Percentiles rank a stretch among this genome's conserved stretches.
These are phyloP conservation scores for Alternaria longipes DNA, from an alignment of 2,329 filamentous ascomycete species.

Conservation along the genomic window DNA sequence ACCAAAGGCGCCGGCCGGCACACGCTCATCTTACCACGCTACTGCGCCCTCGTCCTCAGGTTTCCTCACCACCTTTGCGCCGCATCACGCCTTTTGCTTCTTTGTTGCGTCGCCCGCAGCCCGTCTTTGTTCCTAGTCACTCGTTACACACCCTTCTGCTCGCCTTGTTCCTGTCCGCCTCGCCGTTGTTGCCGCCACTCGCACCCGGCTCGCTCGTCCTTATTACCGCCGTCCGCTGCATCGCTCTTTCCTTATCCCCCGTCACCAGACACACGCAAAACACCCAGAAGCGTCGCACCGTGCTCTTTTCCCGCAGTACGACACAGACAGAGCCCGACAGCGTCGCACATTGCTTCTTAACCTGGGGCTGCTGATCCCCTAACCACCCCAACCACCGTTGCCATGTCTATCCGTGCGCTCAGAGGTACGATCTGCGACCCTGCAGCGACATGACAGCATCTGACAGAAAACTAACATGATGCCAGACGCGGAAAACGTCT, in stretches of 20 bases:
- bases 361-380: constrained; percentile 24
- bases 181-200: background rate
- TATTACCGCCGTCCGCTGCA: constrained; percentile 14
- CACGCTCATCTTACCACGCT: constrained; percentile 21
- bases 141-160: constrained; percentile 20
- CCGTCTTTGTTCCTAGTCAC: constrained; percentile 20
- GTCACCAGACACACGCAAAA: constrained; percentile 12
- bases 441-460: background rate
- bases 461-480: constrained; percentile 20
- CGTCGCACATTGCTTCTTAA: constrained; percentile 18
- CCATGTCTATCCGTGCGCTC: constrained; percentile 31
- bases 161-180: background rate
- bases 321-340: constrained; percentile 7
- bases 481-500: constrained; percentile 49
- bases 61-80: constrained; percentile 5
- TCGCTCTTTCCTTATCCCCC: constrained; percentile 22
- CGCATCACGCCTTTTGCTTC: constrained; percentile 11
- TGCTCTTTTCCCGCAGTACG: background rate
- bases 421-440: constrained; percentile 20
- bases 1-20: constrained; percentile 1
- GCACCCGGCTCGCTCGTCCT: constrained; percentile 1
- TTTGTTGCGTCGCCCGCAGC: constrained; percentile 4
- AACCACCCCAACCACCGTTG: constrained; percentile 19
- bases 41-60: constrained; percentile 14
- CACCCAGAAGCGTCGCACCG: constrained; percentile 10